phyloP scores from a whole-genome alignment of 768 basidiomycete species.

The Pleurotus citrinopileatus region DNA sequence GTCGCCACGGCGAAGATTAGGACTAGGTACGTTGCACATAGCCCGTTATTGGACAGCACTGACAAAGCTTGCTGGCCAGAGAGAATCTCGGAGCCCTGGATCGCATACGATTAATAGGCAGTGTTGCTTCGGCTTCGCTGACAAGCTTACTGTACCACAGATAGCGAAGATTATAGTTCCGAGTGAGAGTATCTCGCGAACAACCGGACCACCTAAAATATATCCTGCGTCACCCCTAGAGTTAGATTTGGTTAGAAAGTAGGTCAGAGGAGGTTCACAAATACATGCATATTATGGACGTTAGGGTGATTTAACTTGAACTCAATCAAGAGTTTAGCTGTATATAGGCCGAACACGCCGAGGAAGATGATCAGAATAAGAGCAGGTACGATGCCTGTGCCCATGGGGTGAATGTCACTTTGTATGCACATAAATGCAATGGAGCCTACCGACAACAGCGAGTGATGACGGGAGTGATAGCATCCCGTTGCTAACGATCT shows the following conservation, averaged over 20 bases:
- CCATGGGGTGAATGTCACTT: background rate
- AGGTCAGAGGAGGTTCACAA: background rate
- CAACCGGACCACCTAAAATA: slow-evolving; percentile 44
- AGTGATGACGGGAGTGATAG: slow-evolving; percentile 49
- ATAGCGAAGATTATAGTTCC: slow-evolving; percentile 54
- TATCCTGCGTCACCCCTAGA: slow-evolving; percentile 48
- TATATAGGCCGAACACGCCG: slow-evolving; percentile 47
- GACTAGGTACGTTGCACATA: slow-evolving; percentile 43
- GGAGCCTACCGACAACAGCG: slow-evolving; percentile 43
- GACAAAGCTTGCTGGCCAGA: slow-evolving; percentile 54
- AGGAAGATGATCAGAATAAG: slow-evolving; percentile 53
- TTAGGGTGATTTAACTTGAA: slow-evolving; percentile 55
- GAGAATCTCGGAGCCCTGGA: slow-evolving; percentile 44
- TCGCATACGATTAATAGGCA: background rate
- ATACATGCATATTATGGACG: slow-evolving; percentile 47
- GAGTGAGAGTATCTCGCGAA: slow-evolving; percentile 39
- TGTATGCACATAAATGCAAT: background rate
- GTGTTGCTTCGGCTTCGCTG: slow-evolving; percentile 11
- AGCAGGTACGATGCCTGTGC: slow-evolving; percentile 46
- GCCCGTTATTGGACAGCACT: slow-evolving; percentile 42
- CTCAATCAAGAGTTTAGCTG: slow-evolving; percentile 50
- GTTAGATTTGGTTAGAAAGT: background rate
- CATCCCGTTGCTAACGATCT: slow-evolving; percentile 57
- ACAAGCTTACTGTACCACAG: slow-evolving; percentile 35
- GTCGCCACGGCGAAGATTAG: slow-evolving; percentile 44